Conservation (phyloP, 257 asterid genomes). For the Voacanga thouarsii region DNA sequence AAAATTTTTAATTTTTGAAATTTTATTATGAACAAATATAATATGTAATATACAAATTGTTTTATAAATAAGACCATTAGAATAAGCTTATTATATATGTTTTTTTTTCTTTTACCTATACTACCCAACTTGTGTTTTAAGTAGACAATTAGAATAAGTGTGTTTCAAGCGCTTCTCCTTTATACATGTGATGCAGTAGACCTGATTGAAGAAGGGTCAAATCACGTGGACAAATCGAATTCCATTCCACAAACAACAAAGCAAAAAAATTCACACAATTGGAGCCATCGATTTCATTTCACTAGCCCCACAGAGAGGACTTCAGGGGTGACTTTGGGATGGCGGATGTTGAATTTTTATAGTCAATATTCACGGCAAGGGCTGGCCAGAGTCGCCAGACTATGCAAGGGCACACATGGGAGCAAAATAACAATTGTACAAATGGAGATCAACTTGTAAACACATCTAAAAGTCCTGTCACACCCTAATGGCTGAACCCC, state of each 20-base stretch:
- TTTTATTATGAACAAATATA: too few relatives aligned
- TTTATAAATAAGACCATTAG: too few relatives aligned
- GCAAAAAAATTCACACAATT: not conserved
- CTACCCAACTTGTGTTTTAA: too few relatives aligned
- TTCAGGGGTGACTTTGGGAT: not conserved
- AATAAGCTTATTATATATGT: too few relatives aligned
- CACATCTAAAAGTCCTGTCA: not conserved
- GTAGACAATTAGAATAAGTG: not conserved
- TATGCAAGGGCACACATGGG: not conserved
- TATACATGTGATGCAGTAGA: not conserved
- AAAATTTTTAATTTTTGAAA: too few relatives aligned
- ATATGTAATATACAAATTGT: too few relatives aligned
- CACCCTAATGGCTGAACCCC: conserved; percentile 47
- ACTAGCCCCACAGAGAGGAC: not conserved
- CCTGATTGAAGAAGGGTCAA: not conserved
- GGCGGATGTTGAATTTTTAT: not conserved
- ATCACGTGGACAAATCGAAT: not conserved
- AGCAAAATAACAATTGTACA: not conserved
- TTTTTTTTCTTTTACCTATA: too few relatives aligned
- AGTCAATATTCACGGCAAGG: not conserved
- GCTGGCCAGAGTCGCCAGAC: too few relatives aligned
- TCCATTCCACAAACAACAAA: not conserved
- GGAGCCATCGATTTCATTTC: not conserved
- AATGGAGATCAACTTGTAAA: not conserved
- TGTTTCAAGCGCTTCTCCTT: not conserved